Evolutionary conservation across 352 stramenopile genomes (phyloP).

Genomic region (Globisporangium recalcitrans): DNA sequence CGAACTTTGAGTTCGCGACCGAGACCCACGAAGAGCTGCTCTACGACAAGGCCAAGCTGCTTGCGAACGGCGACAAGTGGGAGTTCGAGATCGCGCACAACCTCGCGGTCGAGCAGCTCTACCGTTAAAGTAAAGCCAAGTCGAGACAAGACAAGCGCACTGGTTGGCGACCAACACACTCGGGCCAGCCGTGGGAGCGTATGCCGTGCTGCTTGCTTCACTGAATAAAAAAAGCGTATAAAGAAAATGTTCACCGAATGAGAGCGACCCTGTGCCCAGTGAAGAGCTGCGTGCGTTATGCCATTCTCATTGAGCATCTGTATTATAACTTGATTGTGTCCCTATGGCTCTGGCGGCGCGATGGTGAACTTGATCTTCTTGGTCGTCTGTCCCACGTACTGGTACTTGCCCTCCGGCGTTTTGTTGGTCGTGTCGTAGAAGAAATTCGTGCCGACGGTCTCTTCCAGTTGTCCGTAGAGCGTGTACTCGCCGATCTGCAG

Average conservation of each 20-base stretch:
- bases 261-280: not conserved
- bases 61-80: conserved; percentile 99
- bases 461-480: conserved; percentile 60
- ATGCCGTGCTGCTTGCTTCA: not conserved
- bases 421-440: conserved; percentile 68
- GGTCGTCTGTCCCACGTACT: conserved; percentile 60
- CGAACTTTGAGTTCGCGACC: conserved; percentile 99
- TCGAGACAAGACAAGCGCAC: conserved; percentile 1
- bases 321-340: not conserved
- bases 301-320: not conserved
- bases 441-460: conserved; percentile 74
- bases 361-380: conserved; percentile 84
- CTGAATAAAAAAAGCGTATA: conserved; percentile 2
- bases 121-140: conserved; percentile 86
- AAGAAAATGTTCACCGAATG: conserved; percentile 8
- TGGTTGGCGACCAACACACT: too few species aligned
- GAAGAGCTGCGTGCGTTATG: not conserved
- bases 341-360: conserved; percentile 46
- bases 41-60: conserved; percentile 99
- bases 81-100: conserved; percentile 99
- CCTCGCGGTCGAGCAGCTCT: conserved; percentile 97
- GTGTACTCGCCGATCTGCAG: conserved; percentile 69
- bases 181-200: not conserved
- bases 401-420: conserved; percentile 39
- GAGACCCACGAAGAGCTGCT: conserved; percentile 99